Evolutionary conservation across 2,329 filamentous ascomycete genomes (phyloP).

Genomic region (Clonostachys sp.): DNA sequence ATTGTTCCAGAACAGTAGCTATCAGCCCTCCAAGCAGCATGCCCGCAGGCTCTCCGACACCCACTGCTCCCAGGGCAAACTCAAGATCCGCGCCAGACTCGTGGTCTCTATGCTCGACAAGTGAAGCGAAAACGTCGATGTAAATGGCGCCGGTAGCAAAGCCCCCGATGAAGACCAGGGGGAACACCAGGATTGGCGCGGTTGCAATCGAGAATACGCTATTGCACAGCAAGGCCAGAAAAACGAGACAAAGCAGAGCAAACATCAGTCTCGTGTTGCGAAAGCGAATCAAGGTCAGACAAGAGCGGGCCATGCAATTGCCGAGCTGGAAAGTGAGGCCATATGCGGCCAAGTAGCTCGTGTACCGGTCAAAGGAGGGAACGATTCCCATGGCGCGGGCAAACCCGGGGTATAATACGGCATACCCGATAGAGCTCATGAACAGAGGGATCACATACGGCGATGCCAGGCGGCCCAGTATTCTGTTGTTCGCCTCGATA

Average conservation of each 20-base stretch:
- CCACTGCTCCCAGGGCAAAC: slow-evolving; percentile 18
- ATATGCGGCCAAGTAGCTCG: slow-evolving; percentile 18
- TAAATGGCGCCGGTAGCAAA: slow-evolving; percentile 19
- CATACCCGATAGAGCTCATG: slow-evolving; percentile 11
- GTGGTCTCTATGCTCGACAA: slow-evolving; percentile 8
- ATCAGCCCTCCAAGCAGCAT: slow-evolving; percentile 15
- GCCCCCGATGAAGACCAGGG: slow-evolving; percentile 17
- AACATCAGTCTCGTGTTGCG: slow-evolving; percentile 3
- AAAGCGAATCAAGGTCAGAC: slow-evolving; percentile 9
- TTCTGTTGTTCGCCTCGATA: slow-evolving; percentile 7
- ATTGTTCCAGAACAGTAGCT: slow-evolving; percentile 13
- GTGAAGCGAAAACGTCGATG: slow-evolving; percentile 12
- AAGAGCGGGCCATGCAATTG: slow-evolving; percentile 14
- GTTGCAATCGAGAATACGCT: slow-evolving; percentile 13
- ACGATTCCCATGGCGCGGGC: slow-evolving; percentile 16
- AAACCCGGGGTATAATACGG: slow-evolving; percentile 18
- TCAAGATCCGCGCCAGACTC: slow-evolving; percentile 12
- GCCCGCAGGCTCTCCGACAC: slow-evolving; percentile 19
- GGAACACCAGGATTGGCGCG: slow-evolving; percentile 10
- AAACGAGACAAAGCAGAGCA: slow-evolving; percentile 2
- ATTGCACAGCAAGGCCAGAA: slow-evolving; percentile 8
- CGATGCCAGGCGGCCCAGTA: slow-evolving; percentile 7
- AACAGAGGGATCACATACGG: slow-evolving; percentile 19
- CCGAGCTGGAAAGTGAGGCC: slow-evolving; percentile 19
- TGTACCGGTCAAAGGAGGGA: slow-evolving; percentile 13